phyloP scores from a whole-genome alignment of 73 alveolate species.

The Diophrys appendiculata region DNA sequence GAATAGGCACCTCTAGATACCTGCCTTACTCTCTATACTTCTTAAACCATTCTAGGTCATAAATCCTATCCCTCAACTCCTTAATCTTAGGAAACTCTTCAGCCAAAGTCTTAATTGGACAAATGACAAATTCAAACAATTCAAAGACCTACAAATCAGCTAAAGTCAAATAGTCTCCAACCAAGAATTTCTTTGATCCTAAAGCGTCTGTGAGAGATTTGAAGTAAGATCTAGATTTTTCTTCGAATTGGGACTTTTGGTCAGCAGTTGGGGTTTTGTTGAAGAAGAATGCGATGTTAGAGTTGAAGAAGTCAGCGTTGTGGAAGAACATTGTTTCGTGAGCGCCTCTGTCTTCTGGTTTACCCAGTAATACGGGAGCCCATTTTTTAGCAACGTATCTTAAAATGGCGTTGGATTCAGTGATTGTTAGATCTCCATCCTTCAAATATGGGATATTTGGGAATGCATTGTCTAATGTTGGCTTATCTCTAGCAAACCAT shows the following conservation, averaged over 20 bases:
- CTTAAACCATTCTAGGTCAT: neutral
- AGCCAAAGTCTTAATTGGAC: neutral
- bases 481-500: neutral
- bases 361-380: slow-evolving; percentile 13
- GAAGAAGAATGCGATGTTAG: neutral
- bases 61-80: neutral
- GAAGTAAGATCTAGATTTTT: neutral
- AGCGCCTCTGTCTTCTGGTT: slow-evolving; percentile 14
- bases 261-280: slow-evolving; percentile 17
- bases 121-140: neutral
- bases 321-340: slow-evolving; percentile 11
- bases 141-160: neutral
- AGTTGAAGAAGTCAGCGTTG: neutral
- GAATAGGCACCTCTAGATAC: neutral
- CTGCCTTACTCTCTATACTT: neutral
- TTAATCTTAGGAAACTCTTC: neutral
- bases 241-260: neutral
- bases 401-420: slow-evolving; percentile 25
- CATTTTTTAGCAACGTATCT: neutral
- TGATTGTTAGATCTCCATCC: slow-evolving; percentile 27
- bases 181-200: neutral
- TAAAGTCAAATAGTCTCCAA: neutral
- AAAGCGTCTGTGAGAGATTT: neutral
- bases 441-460: slow-evolving; percentile 25
- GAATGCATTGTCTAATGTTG: slow-evolving; percentile 2